Percentiles rank a stretch among this genome's conserved stretches.
These are phyloP conservation scores for Camellia oleifera DNA, from an alignment of 179 eudicot genomes.

Conservation along the genomic window DNA sequence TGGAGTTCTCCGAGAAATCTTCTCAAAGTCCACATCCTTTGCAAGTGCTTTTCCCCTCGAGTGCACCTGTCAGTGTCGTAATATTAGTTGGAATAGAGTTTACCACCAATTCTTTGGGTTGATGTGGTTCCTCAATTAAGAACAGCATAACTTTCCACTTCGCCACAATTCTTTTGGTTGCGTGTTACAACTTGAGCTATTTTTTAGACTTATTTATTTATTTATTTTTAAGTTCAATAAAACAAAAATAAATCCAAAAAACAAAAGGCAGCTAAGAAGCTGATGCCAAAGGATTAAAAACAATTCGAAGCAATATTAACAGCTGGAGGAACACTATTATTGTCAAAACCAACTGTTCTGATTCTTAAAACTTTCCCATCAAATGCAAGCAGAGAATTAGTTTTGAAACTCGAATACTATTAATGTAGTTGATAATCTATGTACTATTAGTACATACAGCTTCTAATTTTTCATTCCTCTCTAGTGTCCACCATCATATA, in stretches of 20 bases:
- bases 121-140: too few relatives aligned
- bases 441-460: background rate
- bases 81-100: too few relatives aligned
- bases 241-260: too few relatives aligned
- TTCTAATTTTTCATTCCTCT: background rate
- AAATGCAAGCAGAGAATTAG: background rate
- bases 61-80: slow-evolving; percentile 56
- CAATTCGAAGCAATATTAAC: background rate
- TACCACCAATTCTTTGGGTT: too few relatives aligned
- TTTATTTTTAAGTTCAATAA: too few relatives aligned
- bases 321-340: background rate
- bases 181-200: too few relatives aligned
- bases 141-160: background rate
- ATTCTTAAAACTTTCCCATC: background rate
- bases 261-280: too few relatives aligned
- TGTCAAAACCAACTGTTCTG: background rate
- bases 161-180: too few relatives aligned
- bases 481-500: background rate
- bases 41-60: slow-evolving; percentile 96
- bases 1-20: slow-evolving; percentile 94
- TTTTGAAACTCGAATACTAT: background rate
- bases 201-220: too few relatives aligned
- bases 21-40: slow-evolving; percentile 94
- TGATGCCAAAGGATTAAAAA: background rate
- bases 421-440: background rate